phyloP scores from a whole-genome alignment of 2,329 filamentous ascomycete species.

The Teratosphaeria nubilosa region DNA sequence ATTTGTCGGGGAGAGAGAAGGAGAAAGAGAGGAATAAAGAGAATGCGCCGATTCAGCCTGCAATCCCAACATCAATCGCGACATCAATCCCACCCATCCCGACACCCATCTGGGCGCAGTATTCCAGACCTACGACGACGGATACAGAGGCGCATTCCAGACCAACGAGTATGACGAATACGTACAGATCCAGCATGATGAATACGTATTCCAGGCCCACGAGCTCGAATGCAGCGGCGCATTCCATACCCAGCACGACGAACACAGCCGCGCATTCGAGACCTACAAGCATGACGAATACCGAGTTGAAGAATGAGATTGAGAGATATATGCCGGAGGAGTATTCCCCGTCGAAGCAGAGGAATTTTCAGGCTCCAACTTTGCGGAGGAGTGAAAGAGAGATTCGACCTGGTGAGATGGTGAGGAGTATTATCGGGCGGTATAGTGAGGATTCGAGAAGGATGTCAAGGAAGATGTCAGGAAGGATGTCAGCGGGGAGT shows the following conservation, averaged over 20 bases:
- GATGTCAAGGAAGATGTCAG: slow-evolving; percentile 26
- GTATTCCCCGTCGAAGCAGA: slow-evolving; percentile 52
- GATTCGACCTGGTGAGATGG: slow-evolving; percentile 12
- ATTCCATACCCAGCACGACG: too few relatives aligned
- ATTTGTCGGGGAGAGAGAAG: slow-evolving; percentile 46
- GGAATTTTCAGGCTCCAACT: slow-evolving; percentile 46
- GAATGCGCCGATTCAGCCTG: slow-evolving; percentile 59
- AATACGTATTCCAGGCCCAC: too few relatives aligned
- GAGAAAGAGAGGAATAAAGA: slow-evolving; percentile 68
- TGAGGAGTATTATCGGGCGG: slow-evolving; percentile 10
- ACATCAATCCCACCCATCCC: slow-evolving; percentile 26
- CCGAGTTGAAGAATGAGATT: slow-evolving; percentile 45
- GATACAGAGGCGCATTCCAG: too few relatives aligned
- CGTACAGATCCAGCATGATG: slow-evolving; percentile 20
- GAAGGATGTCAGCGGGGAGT: too few relatives aligned
- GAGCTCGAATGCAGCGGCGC: too few relatives aligned
- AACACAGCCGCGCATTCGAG: too few relatives aligned
- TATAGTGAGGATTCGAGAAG: slow-evolving; percentile 23
- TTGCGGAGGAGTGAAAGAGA: slow-evolving; percentile 18
- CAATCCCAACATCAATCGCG: too few relatives aligned
- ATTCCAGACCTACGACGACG: slow-evolving; percentile 39
- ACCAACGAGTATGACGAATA: slow-evolving; percentile 25
- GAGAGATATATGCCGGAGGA: slow-evolving; percentile 48
- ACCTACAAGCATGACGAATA: slow-evolving; percentile 22
- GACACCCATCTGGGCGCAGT: slow-evolving; percentile 75